Evolutionary conservation across 2,329 filamentous ascomycete species (phyloP).

Genomic region (Ophiocordyceps unilateralis): DNA sequence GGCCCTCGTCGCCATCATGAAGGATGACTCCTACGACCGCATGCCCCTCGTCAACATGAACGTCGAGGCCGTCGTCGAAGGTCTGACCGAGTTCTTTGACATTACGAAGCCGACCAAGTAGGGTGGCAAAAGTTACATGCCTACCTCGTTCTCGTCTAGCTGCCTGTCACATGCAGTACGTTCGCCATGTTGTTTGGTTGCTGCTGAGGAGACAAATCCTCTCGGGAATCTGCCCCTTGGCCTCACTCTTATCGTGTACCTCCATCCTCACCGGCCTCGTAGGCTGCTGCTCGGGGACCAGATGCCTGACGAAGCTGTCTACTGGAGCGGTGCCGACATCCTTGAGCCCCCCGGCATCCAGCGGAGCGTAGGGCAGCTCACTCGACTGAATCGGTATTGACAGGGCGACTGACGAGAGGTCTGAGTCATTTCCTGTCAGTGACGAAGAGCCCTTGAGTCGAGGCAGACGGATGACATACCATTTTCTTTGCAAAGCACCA

Average conservation of each 20-base stretch:
- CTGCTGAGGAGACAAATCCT: constrained; percentile 32
- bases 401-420: constrained; percentile 11
- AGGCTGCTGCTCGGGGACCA: constrained; percentile 11
- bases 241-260: constrained; percentile 24
- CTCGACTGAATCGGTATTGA: constrained; percentile 19
- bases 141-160: not conserved
- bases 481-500: constrained; percentile 35
- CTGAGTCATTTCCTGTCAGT: constrained; percentile 5
- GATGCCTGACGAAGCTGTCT: constrained; percentile 7
- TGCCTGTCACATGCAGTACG: constrained; percentile 21
- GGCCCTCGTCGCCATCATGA: constrained; percentile 73
- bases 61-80: constrained; percentile 64
- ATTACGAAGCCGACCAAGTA: constrained; percentile 42
- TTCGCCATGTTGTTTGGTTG: constrained; percentile 28
- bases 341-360: constrained; percentile 9
- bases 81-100: constrained; percentile 62
- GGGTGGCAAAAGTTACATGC: too few relatives aligned
- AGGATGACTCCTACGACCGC: constrained; percentile 67
- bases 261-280: constrained; percentile 31
- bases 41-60: constrained; percentile 80
- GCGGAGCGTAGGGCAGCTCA: constrained; percentile 18
- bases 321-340: constrained; percentile 2
- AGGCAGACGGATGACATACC: constrained; percentile 11
- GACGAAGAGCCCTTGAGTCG: not conserved
- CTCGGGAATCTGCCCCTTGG: constrained; percentile 28